These are phyloP conservation scores for Fusarium nematophilum DNA, from an alignment of 2,329 filamentous ascomycete genomes.

Conservation along the genomic window DNA sequence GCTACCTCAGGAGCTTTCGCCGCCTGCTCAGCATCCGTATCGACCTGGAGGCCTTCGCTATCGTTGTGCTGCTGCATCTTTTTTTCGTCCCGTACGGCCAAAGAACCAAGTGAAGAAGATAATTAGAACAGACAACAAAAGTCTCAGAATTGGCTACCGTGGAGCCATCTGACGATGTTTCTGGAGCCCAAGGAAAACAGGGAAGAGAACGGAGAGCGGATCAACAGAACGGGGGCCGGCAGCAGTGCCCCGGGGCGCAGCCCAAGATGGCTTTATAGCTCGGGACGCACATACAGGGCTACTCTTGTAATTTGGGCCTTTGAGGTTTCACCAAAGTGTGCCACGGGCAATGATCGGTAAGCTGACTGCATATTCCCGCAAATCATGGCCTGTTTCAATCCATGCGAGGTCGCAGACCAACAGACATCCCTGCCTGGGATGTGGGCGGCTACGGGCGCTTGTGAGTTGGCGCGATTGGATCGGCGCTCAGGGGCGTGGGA, in stretches of 20 bases:
- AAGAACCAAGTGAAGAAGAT: too few species aligned
- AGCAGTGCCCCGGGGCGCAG: constrained; percentile 4
- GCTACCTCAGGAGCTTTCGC: constrained; percentile 30
- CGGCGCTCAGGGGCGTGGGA: too few species aligned
- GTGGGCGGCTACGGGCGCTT: constrained; percentile 3
- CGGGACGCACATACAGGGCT: constrained; percentile 14
- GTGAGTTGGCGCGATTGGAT: neutral
- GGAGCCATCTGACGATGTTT: neutral
- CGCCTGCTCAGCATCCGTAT: constrained; percentile 14
- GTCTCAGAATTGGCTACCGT: neutral
- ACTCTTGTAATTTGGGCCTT: neutral
- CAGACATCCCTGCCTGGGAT: constrained; percentile 9
- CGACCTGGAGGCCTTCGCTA: constrained; percentile 33
- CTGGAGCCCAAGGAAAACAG: neutral
- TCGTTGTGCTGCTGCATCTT: constrained; percentile 29
- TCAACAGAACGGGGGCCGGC: neutral
- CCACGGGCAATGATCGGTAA: constrained; percentile 21
- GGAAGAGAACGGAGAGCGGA: neutral
- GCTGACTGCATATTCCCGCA: constrained; percentile 25
- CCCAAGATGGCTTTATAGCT: constrained; percentile 14
- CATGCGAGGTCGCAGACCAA: neutral
- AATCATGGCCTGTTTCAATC: constrained; percentile 20
- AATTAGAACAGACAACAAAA: neutral
- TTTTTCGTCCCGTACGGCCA: neutral
- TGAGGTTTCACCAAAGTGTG: constrained; percentile 19